phyloP scores from a whole-genome alignment of 2,329 filamentous ascomycete species.

The Penicillium sclerotiorum region DNA sequence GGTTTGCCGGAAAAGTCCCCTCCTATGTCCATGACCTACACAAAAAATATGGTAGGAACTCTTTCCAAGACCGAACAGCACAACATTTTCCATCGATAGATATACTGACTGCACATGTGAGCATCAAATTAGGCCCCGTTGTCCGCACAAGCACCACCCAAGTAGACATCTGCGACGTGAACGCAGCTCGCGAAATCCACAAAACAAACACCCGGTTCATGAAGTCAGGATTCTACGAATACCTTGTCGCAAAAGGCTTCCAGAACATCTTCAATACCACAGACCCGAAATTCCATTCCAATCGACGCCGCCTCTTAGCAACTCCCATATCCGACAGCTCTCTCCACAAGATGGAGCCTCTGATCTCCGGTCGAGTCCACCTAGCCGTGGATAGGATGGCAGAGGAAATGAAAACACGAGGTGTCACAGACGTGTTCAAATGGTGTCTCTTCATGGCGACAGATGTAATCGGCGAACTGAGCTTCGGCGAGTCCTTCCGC shows the following conservation, averaged over 20 bases:
- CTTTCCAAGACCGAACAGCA: background rate
- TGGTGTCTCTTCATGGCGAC: slow-evolving; percentile 60
- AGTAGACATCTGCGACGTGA: slow-evolving; percentile 43
- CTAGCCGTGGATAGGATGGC: slow-evolving; percentile 49
- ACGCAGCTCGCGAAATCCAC: slow-evolving; percentile 38
- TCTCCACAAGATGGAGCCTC: slow-evolving; percentile 39
- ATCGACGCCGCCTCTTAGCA: slow-evolving; percentile 48
- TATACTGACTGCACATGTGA: background rate
- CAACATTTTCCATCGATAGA: background rate
- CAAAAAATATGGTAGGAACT: slow-evolving; percentile 29
- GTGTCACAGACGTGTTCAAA: slow-evolving; percentile 52
- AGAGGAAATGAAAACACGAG: slow-evolving; percentile 45
- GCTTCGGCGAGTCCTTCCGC: slow-evolving; percentile 59
- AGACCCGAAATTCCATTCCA: slow-evolving; percentile 44
- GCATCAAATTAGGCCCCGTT: slow-evolving; percentile 32
- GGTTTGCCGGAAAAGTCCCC: slow-evolving; percentile 20
- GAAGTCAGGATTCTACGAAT: slow-evolving; percentile 39
- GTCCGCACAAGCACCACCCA: slow-evolving; percentile 33
- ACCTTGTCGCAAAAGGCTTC: slow-evolving; percentile 17
- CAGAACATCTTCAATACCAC: slow-evolving; percentile 46
- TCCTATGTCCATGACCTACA: slow-evolving; percentile 32
- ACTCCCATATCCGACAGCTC: slow-evolving; percentile 27
- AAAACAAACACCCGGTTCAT: slow-evolving; percentile 34
- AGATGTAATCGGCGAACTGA: slow-evolving; percentile 57
- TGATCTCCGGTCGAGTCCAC: slow-evolving; percentile 41